Base-by-base conservation (phyloP, 441 rosid genomes). In the Arabidopsis hybrid region DNA sequence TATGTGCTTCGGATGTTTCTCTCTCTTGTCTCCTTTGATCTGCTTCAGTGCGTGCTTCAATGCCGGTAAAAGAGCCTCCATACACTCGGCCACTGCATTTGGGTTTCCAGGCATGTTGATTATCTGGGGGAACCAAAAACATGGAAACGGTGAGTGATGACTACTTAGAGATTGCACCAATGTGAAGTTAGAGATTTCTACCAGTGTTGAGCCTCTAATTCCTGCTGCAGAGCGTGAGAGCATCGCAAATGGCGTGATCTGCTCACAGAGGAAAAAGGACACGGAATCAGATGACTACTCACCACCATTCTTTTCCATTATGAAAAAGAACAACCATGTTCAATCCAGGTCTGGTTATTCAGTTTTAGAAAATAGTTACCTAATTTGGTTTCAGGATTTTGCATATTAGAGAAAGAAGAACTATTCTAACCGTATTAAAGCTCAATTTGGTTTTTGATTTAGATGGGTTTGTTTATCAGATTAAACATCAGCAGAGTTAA, bases 51-150 rank as follows among this genome's bases (percentile, higher is more conserved):
- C 98, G 31, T 95, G 99, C 82, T 93, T 95, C 29, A 93, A 93
- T 2, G 94, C 90, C 0, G 97, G 97, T 73, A 95, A 59, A 76
- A 95, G 74, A 18, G 99, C 95, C 70, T 91, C 97, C 97, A 90
- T 88, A 82, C 98, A 95, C 81, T 95, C 99, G 0, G 89, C 95
- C 18, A 83, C 96, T 0, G 97, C 98, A 60, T 95, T 93, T 34
- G 99, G 99, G 80, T 95, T 95, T 64, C 98, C 98, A 3, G 98
- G 97, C 99, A 91, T 91, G 83, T 93, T 93, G 86, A 95, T 93
- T 36, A 95, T 93, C 99, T 93, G 84, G 7, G 21, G 45, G 29
- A 65, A 5, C 46, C 62, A 43, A 72, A 35, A 42, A 21, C 66
- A 18, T 8, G 16, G 63, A 67, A 16, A 39, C 5, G 17, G 17